A percentile compares a stretch with the other conserved stretches of the same genome.
Evolutionary conservation across 163 green algal species (phyloP).

Genomic region (Dunaliella salina): DNA sequence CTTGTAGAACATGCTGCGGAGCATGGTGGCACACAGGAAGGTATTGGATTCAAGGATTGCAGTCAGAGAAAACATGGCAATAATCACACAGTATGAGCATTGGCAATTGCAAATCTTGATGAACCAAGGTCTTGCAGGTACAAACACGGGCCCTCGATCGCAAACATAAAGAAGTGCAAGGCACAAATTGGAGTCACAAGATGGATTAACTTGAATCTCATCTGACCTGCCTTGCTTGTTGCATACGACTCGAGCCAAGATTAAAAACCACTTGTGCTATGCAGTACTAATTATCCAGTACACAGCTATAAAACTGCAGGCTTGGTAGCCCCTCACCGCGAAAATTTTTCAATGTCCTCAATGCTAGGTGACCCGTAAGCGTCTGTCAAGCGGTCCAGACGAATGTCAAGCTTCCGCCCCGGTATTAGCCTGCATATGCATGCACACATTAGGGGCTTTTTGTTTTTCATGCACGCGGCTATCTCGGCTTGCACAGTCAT

Average conservation of each 20-base stretch:
- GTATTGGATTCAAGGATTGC: too few species aligned
- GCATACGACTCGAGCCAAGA: too few species aligned
- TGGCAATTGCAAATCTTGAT: too few species aligned
- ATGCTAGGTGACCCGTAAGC: conserved; percentile 54
- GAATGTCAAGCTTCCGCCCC: conserved; percentile 42
- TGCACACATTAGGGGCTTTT: neutral
- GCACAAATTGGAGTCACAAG: too few species aligned
- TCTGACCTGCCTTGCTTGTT: too few species aligned
- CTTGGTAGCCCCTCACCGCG: conserved; percentile 13
- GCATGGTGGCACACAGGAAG: neutral
- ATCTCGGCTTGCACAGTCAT: neutral
- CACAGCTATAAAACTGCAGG: too few species aligned
- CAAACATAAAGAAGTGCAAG: too few species aligned
- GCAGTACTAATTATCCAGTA: too few species aligned
- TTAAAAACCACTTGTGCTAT: too few species aligned
- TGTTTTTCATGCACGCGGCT: neutral
- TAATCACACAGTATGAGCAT: neutral
- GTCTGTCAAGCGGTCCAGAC: conserved; percentile 55
- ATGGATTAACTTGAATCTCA: too few species aligned
- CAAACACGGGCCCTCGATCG: too few species aligned
- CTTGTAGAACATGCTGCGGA: neutral
- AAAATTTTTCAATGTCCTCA: conserved; percentile 61
- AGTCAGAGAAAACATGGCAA: neutral
- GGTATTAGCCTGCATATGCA: conserved; percentile 20
- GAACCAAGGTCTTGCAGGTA: too few species aligned